Conservation (phyloP, 2,329 filamentous ascomycete species). For the Penicillium sp. region DNA sequence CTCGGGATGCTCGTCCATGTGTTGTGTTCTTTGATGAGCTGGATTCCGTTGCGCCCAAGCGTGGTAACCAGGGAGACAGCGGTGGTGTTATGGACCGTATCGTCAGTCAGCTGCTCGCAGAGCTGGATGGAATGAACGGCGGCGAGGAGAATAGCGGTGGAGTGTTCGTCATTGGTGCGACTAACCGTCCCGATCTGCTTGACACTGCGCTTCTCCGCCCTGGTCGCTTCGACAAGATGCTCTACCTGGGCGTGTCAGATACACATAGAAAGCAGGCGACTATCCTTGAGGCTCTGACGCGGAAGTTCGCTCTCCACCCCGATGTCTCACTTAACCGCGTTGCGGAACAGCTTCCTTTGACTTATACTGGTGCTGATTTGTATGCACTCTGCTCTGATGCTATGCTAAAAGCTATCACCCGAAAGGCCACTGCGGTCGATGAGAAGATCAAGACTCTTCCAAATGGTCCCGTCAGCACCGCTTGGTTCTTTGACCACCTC, state of each 20-base stretch:
- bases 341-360: slow-evolving; percentile 79
- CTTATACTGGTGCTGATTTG: slow-evolving; percentile 95
- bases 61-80: slow-evolving; percentile 94
- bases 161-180: slow-evolving; percentile 95
- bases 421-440: slow-evolving; percentile 81
- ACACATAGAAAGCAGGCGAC: slow-evolving; percentile 95
- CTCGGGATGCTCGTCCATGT: slow-evolving; percentile 92
- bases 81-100: slow-evolving; percentile 98
- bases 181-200: slow-evolving; percentile 88
- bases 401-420: slow-evolving; percentile 97
- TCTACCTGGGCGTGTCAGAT: slow-evolving; percentile 93
- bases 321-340: slow-evolving; percentile 72
- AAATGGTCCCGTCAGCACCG: slow-evolving; percentile 66
- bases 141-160: slow-evolving; percentile 75
- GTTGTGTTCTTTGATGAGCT: slow-evolving; percentile 98
- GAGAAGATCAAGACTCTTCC: slow-evolving; percentile 69
- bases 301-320: slow-evolving; percentile 87
- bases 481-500: slow-evolving; percentile 93
- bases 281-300: slow-evolving; percentile 88
- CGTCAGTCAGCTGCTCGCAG: slow-evolving; percentile 88
- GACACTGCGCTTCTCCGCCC: slow-evolving; percentile 87
- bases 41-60: slow-evolving; percentile 93
- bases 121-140: slow-evolving; percentile 96
- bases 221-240: slow-evolving; percentile 95
- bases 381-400: slow-evolving; percentile 97